A percentile compares a stretch with the other conserved stretches of the same genome.
These are phyloP conservation scores for Metarhizium anisopliae DNA, from an alignment of 2,329 filamentous ascomycete species.

Conservation along the genomic window DNA sequence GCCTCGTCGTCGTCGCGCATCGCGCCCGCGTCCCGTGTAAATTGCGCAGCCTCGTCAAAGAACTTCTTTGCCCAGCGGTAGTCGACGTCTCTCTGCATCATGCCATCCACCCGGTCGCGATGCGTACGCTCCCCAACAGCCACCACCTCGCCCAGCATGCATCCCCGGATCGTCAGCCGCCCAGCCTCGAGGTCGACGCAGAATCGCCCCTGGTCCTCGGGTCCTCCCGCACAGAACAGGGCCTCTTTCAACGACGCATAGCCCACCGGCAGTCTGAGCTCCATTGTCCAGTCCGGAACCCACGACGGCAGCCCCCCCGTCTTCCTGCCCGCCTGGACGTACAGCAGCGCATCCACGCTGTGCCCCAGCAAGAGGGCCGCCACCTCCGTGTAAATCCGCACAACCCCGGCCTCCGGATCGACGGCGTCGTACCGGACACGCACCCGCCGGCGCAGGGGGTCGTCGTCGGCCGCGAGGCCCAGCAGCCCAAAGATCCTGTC, in stretches of 20 bases:
- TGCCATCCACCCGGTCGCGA: background rate
- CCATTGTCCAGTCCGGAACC: conserved; percentile 25
- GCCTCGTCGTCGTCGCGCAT: background rate
- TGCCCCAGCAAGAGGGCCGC: conserved; percentile 13
- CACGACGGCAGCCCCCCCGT: conserved; percentile 19
- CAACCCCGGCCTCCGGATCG: background rate
- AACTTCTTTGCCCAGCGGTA: conserved; percentile 13
- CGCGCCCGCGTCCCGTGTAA: background rate
- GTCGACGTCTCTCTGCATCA: conserved; percentile 10
- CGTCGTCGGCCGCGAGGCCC: conserved; percentile 17
- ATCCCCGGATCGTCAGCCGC: conserved; percentile 11
- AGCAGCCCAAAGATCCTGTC: conserved; percentile 24
- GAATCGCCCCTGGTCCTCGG: background rate
- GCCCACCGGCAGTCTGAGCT: conserved; percentile 15
- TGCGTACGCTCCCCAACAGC: conserved; percentile 12
- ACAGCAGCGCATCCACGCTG: conserved; percentile 19
- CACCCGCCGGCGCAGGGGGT: conserved; percentile 7
- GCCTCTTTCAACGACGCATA: conserved; percentile 15
- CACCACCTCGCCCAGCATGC: conserved; percentile 14
- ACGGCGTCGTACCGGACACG: conserved; percentile 10
- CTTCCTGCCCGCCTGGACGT: conserved; percentile 17
- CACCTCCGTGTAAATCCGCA: conserved; percentile 12
- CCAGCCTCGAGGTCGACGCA: conserved; percentile 5
- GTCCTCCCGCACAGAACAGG: conserved; percentile 15
- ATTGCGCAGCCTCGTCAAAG: conserved; percentile 10